Percentiles rank a stretch among this genome's conserved stretches.
These are phyloP conservation scores for Lagenaria siceraria DNA, from an alignment of 306 rosid genomes.

Conservation along the genomic window DNA sequence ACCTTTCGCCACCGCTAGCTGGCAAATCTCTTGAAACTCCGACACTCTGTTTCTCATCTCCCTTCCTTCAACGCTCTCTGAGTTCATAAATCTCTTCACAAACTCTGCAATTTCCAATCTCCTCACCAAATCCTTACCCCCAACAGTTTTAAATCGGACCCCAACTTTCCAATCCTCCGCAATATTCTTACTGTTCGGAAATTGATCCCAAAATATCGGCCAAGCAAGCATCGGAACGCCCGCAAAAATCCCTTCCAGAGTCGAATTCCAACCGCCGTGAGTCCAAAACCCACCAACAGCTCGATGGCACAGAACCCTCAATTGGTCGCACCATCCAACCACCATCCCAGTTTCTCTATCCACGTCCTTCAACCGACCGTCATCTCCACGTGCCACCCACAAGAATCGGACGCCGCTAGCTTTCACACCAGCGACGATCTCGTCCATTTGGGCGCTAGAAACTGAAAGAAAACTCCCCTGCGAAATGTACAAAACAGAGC, in stretches of 20 bases:
- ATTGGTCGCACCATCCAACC: slow-evolving; percentile 34
- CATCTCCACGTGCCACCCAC: slow-evolving; percentile 22
- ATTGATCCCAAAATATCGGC: slow-evolving; percentile 21
- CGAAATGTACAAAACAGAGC: slow-evolving; percentile 28
- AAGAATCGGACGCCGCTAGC: slow-evolving; percentile 25
- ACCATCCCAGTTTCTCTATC: slow-evolving; percentile 16
- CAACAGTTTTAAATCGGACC: background rate
- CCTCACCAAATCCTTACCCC: slow-evolving; percentile 1
- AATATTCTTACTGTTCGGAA: slow-evolving; percentile 18
- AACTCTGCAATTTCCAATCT: slow-evolving; percentile 22
- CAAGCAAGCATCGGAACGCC: slow-evolving; percentile 28
- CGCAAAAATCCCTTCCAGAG: slow-evolving; percentile 20
- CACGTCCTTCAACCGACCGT: background rate
- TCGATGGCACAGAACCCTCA: slow-evolving; percentile 31
- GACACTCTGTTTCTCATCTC: slow-evolving; percentile 15
- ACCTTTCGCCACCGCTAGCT: slow-evolving; percentile 12
- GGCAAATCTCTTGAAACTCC: slow-evolving; percentile 7
- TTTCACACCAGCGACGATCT: slow-evolving; percentile 16
- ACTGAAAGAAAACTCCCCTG: slow-evolving; percentile 27
- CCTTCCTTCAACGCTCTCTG: slow-evolving; percentile 9
- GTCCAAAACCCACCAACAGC: slow-evolving; percentile 23
- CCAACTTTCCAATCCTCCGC: slow-evolving; percentile 37
- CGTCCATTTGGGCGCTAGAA: slow-evolving; percentile 24
- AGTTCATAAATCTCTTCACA: slow-evolving; percentile 24
- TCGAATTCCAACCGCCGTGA: slow-evolving; percentile 36